phyloP scores from a whole-genome alignment of 1,284 basidiomycete species.

The Neotropicomus parvogracilis region DNA sequence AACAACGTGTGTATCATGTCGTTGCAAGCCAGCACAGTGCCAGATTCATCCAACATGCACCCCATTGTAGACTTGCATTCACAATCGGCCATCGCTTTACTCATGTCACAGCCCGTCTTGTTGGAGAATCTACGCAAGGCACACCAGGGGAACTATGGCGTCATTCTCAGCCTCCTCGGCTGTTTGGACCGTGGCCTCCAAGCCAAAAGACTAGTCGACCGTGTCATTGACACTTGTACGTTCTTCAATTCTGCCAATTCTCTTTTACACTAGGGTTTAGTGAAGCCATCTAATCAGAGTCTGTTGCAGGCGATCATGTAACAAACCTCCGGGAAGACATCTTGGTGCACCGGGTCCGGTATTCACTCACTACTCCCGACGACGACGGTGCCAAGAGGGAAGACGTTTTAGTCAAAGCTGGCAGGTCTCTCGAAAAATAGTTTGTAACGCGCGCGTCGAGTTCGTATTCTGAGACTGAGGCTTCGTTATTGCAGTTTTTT shows the following conservation, averaged over 20 bases:
- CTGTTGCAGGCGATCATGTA: slow-evolving; percentile 70
- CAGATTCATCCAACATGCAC: slow-evolving; percentile 6
- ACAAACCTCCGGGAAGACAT: slow-evolving; percentile 89
- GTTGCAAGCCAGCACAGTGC: not conserved
- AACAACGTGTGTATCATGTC: slow-evolving; percentile 54
- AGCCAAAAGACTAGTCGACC: slow-evolving; percentile 84
- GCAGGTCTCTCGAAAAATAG: slow-evolving; percentile 80
- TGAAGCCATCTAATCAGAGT: slow-evolving; percentile 13
- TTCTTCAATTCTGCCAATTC: slow-evolving; percentile 10
- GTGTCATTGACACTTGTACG: slow-evolving; percentile 84
- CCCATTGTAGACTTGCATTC: slow-evolving; percentile 59
- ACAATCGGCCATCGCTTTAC: slow-evolving; percentile 77
- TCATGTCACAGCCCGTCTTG: slow-evolving; percentile 75
- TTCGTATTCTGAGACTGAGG: slow-evolving; percentile 5
- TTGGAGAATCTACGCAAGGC: slow-evolving; percentile 85
- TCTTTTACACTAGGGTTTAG: not conserved
- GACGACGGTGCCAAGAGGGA: slow-evolving; percentile 57
- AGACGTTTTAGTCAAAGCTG: slow-evolving; percentile 57
- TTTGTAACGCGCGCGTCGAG: slow-evolving; percentile 32
- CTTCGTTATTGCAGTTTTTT: slow-evolving; percentile 67
- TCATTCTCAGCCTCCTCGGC: slow-evolving; percentile 86
- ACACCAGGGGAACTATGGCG: slow-evolving; percentile 85
- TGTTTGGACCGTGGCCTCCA: slow-evolving; percentile 81
- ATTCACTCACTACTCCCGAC: slow-evolving; percentile 77
- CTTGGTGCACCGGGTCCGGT: slow-evolving; percentile 76